Evolutionary conservation across 352 stramenopile species (phyloP).

Genomic region (Saprolegnia diclina): DNA sequence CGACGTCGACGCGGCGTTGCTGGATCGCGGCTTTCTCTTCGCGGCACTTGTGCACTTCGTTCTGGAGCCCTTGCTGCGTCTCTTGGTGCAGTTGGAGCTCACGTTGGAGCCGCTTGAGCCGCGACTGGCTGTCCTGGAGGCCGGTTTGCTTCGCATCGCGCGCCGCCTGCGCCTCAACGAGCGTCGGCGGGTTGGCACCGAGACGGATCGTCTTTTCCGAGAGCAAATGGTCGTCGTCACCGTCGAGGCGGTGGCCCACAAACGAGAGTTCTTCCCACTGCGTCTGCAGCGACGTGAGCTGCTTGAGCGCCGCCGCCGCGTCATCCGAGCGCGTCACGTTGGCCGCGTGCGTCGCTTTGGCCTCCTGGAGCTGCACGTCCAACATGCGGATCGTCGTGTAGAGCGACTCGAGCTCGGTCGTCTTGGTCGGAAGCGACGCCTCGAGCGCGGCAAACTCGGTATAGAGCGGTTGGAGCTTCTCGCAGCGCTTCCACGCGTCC

Average conservation of each 20-base stretch:
- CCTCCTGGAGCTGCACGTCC: conserved; percentile 50
- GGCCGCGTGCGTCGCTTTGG: conserved; percentile 28
- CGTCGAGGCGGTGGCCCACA: conserved; percentile 31
- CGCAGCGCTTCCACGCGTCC: conserved; percentile 52
- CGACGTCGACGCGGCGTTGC: conserved; percentile 47
- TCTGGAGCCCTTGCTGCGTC: conserved; percentile 49
- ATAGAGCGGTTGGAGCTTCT: conserved; percentile 60
- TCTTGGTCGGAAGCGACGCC: conserved; percentile 41
- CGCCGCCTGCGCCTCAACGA: conserved; percentile 39
- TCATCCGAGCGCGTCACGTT: conserved; percentile 37
- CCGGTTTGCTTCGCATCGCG: conserved; percentile 43
- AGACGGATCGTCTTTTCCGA: conserved; percentile 32
- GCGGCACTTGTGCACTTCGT: conserved; percentile 52
- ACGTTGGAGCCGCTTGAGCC: background rate
- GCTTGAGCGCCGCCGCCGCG: conserved; percentile 32
- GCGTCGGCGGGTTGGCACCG: conserved; percentile 34
- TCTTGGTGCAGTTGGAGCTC: conserved; percentile 45
- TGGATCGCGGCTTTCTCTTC: conserved; percentile 51
- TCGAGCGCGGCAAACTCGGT: conserved; percentile 54
- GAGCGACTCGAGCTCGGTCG: conserved; percentile 43
- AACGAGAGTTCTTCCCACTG: conserved; percentile 35
- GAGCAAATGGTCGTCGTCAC: conserved; percentile 39
- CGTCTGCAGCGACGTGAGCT: conserved; percentile 35
- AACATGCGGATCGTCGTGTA: conserved; percentile 40
- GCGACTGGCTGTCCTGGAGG: conserved; percentile 46